These are phyloP conservation scores for Phaeosphaeriaceae sp. DNA, from an alignment of 2,329 filamentous ascomycete genomes.

Conservation along the genomic window DNA sequence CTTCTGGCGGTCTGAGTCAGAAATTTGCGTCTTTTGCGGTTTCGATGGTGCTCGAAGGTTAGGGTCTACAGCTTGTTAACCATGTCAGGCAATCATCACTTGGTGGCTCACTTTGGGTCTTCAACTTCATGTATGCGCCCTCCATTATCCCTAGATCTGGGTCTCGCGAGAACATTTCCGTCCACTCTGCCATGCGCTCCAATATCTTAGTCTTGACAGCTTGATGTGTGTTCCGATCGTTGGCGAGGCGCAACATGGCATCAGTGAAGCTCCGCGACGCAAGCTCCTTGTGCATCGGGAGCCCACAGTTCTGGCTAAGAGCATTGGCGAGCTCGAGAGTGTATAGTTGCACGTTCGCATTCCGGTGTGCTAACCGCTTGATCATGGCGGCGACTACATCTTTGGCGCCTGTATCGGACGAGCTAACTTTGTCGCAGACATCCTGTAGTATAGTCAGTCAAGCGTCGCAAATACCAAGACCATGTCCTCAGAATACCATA, in stretches of 20 bases:
- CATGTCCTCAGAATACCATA: constrained; percentile 33
- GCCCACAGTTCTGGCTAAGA: constrained; percentile 88
- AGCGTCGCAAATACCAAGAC: not conserved
- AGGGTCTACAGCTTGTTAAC: constrained; percentile 68
- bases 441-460: constrained; percentile 49
- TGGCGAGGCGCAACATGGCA: constrained; percentile 85
- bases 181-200: constrained; percentile 96
- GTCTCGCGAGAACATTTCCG: constrained; percentile 89
- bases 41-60: constrained; percentile 90
- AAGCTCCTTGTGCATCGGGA: constrained; percentile 85
- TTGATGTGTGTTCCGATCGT: constrained; percentile 92
- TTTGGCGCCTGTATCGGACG: constrained; percentile 67
- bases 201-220: constrained; percentile 97
- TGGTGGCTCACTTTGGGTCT: constrained; percentile 63
- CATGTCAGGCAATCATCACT: not conserved
- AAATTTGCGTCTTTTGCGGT: constrained; percentile 90
- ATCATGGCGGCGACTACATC: constrained; percentile 90
- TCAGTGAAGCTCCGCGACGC: constrained; percentile 94
- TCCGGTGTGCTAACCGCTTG: constrained; percentile 88
- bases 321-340: constrained; percentile 90
- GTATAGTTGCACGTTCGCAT: constrained; percentile 95
- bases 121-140: constrained; percentile 87
- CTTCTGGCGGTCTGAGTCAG: constrained; percentile 86
- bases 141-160: constrained; percentile 97
- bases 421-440: constrained; percentile 65